A percentile compares a stretch with the other conserved stretches of the same genome.
Evolutionary conservation across 2,329 filamentous ascomycete species (phyloP).

Genomic region (Talaromyces piceae): DNA sequence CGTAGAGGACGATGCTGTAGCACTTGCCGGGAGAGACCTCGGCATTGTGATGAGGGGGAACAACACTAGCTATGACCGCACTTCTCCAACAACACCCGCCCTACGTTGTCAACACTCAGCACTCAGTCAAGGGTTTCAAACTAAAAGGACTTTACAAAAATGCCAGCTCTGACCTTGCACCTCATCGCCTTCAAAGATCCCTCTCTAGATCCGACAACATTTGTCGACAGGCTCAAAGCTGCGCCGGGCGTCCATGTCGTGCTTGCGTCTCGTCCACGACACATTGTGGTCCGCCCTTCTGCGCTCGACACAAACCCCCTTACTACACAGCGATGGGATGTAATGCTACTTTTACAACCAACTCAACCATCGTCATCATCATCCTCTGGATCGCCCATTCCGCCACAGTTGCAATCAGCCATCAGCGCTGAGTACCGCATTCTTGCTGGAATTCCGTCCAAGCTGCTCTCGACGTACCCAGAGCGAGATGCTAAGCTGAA

Average conservation of each 20-base stretch:
- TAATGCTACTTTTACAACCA: slow-evolving; percentile 26
- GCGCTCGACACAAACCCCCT: slow-evolving; percentile 23
- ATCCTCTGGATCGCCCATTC: slow-evolving; percentile 12
- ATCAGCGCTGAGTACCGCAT: slow-evolving; percentile 26
- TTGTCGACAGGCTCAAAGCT: slow-evolving; percentile 22
- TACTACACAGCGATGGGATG: slow-evolving; percentile 25
- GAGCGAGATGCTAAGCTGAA: slow-evolving; percentile 19
- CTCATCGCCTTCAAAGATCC: slow-evolving; percentile 23
- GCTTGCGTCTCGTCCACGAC: slow-evolving; percentile 29
- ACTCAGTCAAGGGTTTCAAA: background rate
- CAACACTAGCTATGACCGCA: too few relatives aligned
- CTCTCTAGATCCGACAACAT: slow-evolving; percentile 16
- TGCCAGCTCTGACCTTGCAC: slow-evolving; percentile 31
- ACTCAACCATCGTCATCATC: background rate
- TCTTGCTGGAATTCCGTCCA: slow-evolving; percentile 29
- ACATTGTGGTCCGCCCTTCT: slow-evolving; percentile 29
- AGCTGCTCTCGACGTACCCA: slow-evolving; percentile 23
- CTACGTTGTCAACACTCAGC: background rate
- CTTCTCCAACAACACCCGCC: background rate
- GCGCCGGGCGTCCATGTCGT: slow-evolving; percentile 21
- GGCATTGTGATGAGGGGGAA: background rate
- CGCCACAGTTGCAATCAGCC: slow-evolving; percentile 13
- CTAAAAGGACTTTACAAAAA: slow-evolving; percentile 10
- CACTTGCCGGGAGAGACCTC: background rate
- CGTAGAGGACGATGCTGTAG: too few relatives aligned